A percentile compares a stretch with the other conserved stretches of the same genome.
Evolutionary conservation across 163 green algal genomes (phyloP).

Genomic region (Scenedesmus sp.): DNA sequence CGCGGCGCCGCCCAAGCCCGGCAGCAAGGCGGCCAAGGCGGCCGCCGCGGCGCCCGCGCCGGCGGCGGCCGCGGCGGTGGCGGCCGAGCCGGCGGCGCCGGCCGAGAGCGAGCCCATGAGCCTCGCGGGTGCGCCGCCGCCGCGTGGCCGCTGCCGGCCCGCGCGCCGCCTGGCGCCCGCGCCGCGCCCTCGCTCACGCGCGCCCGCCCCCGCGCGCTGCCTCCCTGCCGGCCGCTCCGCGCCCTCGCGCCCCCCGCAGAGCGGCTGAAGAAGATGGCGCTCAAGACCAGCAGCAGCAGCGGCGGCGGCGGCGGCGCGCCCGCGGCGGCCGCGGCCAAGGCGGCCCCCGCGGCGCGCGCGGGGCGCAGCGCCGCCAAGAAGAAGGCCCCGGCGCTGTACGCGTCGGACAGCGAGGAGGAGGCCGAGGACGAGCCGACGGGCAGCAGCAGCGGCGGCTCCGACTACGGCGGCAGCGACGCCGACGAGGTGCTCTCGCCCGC

Average conservation of each 20-base stretch:
- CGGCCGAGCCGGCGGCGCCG: background rate
- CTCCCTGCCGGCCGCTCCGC: background rate
- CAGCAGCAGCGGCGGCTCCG: background rate
- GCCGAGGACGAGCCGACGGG: background rate
- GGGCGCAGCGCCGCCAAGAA: conserved; percentile 25
- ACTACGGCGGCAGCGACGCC: conserved; percentile 11
- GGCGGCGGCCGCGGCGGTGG: conserved; percentile 1
- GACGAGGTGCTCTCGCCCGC: conserved; percentile 34
- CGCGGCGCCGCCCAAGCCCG: conserved; percentile 39
- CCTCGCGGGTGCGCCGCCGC: conserved; percentile 17
- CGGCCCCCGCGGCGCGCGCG: background rate
- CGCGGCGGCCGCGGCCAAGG: conserved; percentile 20
- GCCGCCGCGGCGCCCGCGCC: conserved; percentile 28
- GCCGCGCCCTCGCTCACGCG: too few species aligned
- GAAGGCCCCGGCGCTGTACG: too few species aligned
- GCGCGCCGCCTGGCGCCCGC: too few species aligned
- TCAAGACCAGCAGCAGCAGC: conserved; percentile 26
- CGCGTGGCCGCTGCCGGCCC: background rate
- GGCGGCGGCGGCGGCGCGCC: background rate
- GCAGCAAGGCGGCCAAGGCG: conserved; percentile 46
- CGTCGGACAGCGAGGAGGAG: conserved; percentile 10
- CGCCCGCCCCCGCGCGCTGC: background rate
- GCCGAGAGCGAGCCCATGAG: conserved; percentile 42
- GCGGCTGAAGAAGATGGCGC: conserved; percentile 47
- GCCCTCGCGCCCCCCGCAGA: background rate